These are phyloP conservation scores for Metschnikowia aberdeeniae DNA, from an alignment of 805 yeast species.

Conservation along the genomic window DNA sequence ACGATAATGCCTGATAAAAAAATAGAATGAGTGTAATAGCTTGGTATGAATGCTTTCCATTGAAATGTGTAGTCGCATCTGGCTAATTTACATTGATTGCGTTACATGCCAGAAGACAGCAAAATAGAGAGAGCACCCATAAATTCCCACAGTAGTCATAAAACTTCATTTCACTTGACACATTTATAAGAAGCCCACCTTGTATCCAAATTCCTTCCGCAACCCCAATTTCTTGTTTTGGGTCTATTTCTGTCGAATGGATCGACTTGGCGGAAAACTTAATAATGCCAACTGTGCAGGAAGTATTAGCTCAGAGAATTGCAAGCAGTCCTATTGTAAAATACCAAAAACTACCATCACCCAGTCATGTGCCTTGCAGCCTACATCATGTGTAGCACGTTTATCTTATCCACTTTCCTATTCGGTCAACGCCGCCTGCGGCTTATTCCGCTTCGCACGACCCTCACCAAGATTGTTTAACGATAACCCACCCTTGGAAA, in stretches of 20 bases:
- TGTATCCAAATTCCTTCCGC: too few relatives aligned
- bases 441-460: conserved; percentile 4
- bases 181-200: too few relatives aligned
- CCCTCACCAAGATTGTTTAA: conserved; percentile 6
- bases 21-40: too few relatives aligned
- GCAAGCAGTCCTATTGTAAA: too few relatives aligned
- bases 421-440: conserved; percentile 10
- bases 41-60: background rate
- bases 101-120: background rate
- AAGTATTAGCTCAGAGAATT: too few relatives aligned
- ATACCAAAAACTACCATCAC: too few relatives aligned
- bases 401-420: conserved; percentile 6
- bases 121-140: background rate
- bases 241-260: too few relatives aligned
- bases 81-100: background rate
- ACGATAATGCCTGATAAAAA: too few relatives aligned
- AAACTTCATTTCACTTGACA: background rate
- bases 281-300: too few relatives aligned
- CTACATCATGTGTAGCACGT: background rate
- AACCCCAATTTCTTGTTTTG: too few relatives aligned
- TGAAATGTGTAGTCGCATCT: background rate
- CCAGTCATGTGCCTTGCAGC: background rate
- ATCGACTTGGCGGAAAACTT: too few relatives aligned
- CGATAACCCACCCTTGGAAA: conserved; percentile 2
- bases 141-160: background rate